phyloP scores from a whole-genome alignment of 1,139 yeast genomes.

The Debaryomyces nepalensis region DNA sequence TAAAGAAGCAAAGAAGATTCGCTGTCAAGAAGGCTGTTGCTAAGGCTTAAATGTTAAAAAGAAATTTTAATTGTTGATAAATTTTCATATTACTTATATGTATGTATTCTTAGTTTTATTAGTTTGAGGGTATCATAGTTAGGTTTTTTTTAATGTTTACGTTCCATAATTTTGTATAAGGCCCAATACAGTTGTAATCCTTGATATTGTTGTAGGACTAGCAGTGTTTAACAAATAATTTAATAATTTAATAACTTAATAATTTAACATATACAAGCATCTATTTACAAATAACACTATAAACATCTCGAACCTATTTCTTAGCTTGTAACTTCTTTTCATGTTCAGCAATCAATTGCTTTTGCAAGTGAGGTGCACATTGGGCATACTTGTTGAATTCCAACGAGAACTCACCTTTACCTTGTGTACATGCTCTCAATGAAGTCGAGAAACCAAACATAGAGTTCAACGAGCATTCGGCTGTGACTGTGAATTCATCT shows the following conservation, averaged over 20 bases:
- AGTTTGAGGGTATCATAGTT: conserved; percentile 39
- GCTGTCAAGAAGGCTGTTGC: conserved; percentile 86
- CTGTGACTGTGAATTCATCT: conserved; percentile 91
- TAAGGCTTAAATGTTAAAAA: conserved; percentile 65
- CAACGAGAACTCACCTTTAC: conserved; percentile 96
- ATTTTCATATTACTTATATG: conserved; percentile 23
- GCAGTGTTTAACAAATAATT: no score
- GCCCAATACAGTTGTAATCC: conserved; percentile 6
- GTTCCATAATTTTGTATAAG: conserved; percentile 20
- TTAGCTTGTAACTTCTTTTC: conserved; percentile 44
- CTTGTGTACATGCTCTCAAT: conserved; percentile 96
- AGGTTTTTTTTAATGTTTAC: conserved; percentile 40
- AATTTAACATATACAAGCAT: conserved; percentile 9
- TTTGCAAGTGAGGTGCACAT: conserved; percentile 88
- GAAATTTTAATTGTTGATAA: conserved; percentile 25
- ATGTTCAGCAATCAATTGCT: conserved; percentile 84
- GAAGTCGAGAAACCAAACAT: conserved; percentile 97
- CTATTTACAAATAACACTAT: conserved; percentile 18
- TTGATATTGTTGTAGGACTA: no score
- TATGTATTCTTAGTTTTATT: conserved; percentile 37
- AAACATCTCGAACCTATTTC: conserved; percentile 24
- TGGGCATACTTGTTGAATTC: conserved; percentile 94
- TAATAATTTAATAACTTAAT: not conserved
- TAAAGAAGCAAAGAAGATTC: conserved; percentile 95
- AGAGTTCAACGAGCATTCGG: conserved; percentile 93